A percentile compares a stretch with the other conserved stretches of the same genome.
Evolutionary conservation across 164 flowering plant species (phyloP).

Genomic region (Houttuynia cordata): DNA sequence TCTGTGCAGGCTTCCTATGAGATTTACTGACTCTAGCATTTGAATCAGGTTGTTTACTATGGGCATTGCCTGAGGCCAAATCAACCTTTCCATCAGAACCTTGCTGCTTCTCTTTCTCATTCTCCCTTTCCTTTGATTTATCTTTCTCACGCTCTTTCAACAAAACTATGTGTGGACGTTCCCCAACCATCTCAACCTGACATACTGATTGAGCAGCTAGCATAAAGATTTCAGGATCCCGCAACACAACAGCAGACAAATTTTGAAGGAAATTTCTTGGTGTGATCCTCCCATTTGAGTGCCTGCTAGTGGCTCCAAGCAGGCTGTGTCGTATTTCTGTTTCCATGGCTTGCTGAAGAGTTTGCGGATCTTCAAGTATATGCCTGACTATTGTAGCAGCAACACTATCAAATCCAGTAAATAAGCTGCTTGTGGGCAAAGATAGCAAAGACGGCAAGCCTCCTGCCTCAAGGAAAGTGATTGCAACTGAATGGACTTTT

Average conservation of each 20-base stretch:
- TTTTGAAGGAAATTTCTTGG: conserved; percentile 66
- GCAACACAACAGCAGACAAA: conserved; percentile 59
- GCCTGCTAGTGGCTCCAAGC: conserved; percentile 56
- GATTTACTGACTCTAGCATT: conserved; percentile 43
- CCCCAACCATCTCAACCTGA: conserved; percentile 93
- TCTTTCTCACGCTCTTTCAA: conserved; percentile 87
- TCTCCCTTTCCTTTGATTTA: conserved; percentile 41
- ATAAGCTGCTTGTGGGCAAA: conserved; percentile 74
- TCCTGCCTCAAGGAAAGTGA: conserved; percentile 66
- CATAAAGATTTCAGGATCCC: conserved; percentile 85
- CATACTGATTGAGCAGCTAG: conserved; percentile 83
- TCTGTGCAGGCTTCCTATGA: conserved; percentile 65
- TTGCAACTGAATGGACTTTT: conserved; percentile 65
- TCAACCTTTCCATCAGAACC: conserved; percentile 44
- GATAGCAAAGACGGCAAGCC: conserved; percentile 72
- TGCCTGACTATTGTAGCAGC: conserved; percentile 86
- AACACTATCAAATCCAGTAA: conserved; percentile 87
- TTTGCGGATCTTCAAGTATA: conserved; percentile 94
- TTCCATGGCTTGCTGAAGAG: conserved; percentile 99
- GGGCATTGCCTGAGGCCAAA: conserved; percentile 32
- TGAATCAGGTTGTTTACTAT: conserved; percentile 49
- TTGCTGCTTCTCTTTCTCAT: conserved; percentile 41
- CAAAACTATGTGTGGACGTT: conserved; percentile 70
- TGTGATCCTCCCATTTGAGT: conserved; percentile 73
- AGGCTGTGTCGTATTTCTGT: conserved; percentile 76